Base-by-base conservation (phyloP, 192 early-diverging fungal genomes). In the Rhizophagus clarus region DNA sequence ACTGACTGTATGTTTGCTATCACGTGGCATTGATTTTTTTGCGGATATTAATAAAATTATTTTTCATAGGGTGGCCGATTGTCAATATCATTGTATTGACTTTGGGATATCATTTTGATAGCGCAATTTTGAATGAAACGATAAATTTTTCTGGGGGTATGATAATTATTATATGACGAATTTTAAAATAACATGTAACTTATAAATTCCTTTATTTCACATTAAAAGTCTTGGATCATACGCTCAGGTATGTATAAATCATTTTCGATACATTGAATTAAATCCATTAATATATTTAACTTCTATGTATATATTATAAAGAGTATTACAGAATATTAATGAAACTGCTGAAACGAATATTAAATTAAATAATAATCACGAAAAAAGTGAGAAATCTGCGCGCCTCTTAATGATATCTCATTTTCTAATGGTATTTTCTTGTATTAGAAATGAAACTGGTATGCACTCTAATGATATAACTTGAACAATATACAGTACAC, bases 381-480 rank as follows among this genome's bases (percentile, higher is more conserved):
- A 66, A 66, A 29, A 31, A 66, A 66, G 14, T 11, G 24, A 7
- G 29, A 66, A 31, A 29, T 31, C 29, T 4, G 29, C 26, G 11
- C 63, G 26, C 32, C 29, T 66, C 17, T 17, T 28, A 6, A 31
- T 29, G 24, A 66, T 66, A 66, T 31, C 29, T 24, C 62, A 63
- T 63, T 63, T 63, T 63, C 26, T 63, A 63, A 63, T 22, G n/a
- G 32, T 66, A 31, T 66, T 31, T 66, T 66, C 63, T 29, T 66
- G 63, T 31, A 29, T 66, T 11, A 26, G 32, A 66, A 66, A 66
- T 31, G 28, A 31, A 66, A 66, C 11, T 66, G 63, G 63, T 66
- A 66, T 29, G 63, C 28, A 29, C 10, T 10, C 9, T 28, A 63
- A 63, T 28, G 3, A 34, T 34, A 34, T 34, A 34, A 34, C 34